Conservation (phyloP, 768 basidiomycete species). For the Filobasidium floriforme region DNA sequence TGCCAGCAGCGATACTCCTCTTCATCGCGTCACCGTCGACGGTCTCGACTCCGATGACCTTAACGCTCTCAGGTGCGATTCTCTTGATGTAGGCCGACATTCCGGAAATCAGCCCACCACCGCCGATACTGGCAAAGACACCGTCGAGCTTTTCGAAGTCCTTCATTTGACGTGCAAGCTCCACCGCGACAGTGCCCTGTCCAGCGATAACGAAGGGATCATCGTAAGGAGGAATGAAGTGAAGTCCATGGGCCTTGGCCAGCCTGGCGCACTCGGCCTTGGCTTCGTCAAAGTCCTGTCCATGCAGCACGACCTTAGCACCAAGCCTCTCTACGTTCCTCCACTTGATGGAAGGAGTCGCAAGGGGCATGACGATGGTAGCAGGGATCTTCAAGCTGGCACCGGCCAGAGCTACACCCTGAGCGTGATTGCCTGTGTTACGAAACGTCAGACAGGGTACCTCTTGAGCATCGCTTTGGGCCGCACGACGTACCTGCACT, state of each 20-base stretch:
- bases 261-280: slow-evolving; percentile 88
- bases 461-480: slow-evolving; percentile 33
- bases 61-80: slow-evolving; percentile 73
- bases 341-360: slow-evolving; percentile 93
- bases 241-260: slow-evolving; percentile 63
- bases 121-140: slow-evolving; percentile 86
- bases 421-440: slow-evolving; percentile 77
- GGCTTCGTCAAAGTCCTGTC: slow-evolving; percentile 88
- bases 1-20: slow-evolving; percentile 67
- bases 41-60: slow-evolving; percentile 87
- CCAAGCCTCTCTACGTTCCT: slow-evolving; percentile 88
- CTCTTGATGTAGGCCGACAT: slow-evolving; percentile 86
- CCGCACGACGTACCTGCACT: slow-evolving; percentile 67
- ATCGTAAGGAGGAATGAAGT: slow-evolving; percentile 94
- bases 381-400: slow-evolving; percentile 78
- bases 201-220: slow-evolving; percentile 95
- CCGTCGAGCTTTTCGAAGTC: slow-evolving; percentile 65
- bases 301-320: slow-evolving; percentile 87
- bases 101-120: slow-evolving; percentile 87
- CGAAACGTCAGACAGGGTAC: slow-evolving; percentile 38
- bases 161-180: slow-evolving; percentile 81
- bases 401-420: slow-evolving; percentile 96
- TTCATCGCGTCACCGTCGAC: slow-evolving; percentile 91
- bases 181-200: slow-evolving; percentile 90
- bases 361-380: slow-evolving; percentile 97